Evolutionary conservation across 768 basidiomycete genomes (phyloP).

Genomic region (Termitomyces sp.): DNA sequence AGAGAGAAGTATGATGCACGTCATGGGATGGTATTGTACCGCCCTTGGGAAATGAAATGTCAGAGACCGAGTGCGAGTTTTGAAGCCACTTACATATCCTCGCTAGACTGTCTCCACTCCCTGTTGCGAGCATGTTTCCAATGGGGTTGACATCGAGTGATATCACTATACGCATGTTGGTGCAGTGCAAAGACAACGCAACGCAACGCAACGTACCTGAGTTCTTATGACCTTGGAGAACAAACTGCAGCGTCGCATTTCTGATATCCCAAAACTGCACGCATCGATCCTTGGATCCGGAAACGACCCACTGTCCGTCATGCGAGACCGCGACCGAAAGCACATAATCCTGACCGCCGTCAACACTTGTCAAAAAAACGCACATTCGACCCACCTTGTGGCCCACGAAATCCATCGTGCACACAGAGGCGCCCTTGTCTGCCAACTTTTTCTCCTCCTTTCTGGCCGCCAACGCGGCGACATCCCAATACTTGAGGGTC

Average conservation of each 20-base stretch:
- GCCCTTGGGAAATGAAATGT: slow-evolving; percentile 6
- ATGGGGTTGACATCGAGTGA: slow-evolving; percentile 47
- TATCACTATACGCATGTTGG: slow-evolving; percentile 33
- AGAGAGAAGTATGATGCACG: neutral
- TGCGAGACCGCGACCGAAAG: slow-evolving; percentile 69
- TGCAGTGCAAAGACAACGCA: no score
- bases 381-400: slow-evolving; percentile 70
- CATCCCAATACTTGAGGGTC: slow-evolving; percentile 86
- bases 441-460: slow-evolving; percentile 48
- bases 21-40: slow-evolving; percentile 10
- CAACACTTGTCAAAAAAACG: neutral
- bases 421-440: slow-evolving; percentile 40
- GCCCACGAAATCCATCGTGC: slow-evolving; percentile 83
- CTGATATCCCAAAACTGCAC: slow-evolving; percentile 93
- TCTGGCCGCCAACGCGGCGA: slow-evolving; percentile 56
- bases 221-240: slow-evolving; percentile 77
- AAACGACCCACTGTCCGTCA: slow-evolving; percentile 92
- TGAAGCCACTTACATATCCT: slow-evolving; percentile 45
- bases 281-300: slow-evolving; percentile 91
- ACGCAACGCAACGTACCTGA: slow-evolving; percentile 37
- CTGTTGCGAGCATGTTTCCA: slow-evolving; percentile 45
- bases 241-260: slow-evolving; percentile 77
- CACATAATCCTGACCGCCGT: slow-evolving; percentile 48
- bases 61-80: neutral
- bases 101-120: slow-evolving; percentile 52